phyloP scores from a whole-genome alignment of 352 stramenopile genomes.

The Phytophthora foliorum region DNA sequence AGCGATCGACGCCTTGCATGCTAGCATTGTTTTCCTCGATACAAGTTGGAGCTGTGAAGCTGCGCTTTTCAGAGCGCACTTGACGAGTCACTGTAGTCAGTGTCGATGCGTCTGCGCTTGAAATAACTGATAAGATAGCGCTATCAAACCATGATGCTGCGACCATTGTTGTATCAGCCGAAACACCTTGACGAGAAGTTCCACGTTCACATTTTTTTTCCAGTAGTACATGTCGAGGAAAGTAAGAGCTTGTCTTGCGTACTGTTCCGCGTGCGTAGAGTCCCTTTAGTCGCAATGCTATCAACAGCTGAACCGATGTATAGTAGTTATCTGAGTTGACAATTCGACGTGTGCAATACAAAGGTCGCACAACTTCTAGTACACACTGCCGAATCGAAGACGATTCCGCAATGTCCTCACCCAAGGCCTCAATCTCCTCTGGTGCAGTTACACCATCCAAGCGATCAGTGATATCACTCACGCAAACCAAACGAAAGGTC shows the following conservation, averaged over 20 bases:
- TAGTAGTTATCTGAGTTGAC: slow-evolving; percentile 51
- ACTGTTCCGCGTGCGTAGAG: slow-evolving; percentile 36
- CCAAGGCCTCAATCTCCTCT: not conserved
- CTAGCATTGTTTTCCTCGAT: slow-evolving; percentile 1
- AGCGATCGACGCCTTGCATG: not conserved
- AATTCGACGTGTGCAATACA: slow-evolving; percentile 25
- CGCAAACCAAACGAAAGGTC: slow-evolving; percentile 38
- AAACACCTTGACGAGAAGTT: slow-evolving; percentile 25
- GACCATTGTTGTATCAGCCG: slow-evolving; percentile 15
- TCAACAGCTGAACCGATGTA: slow-evolving; percentile 39
- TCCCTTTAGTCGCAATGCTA: slow-evolving; percentile 23
- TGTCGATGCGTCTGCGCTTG: slow-evolving; percentile 30
- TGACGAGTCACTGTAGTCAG: slow-evolving; percentile 24
- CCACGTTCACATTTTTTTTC: slow-evolving; percentile 12
- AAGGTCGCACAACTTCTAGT: slow-evolving; percentile 31
- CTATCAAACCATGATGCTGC: slow-evolving; percentile 39
- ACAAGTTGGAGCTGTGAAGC: not conserved
- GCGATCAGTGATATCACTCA: slow-evolving; percentile 26
- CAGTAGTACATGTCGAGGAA: slow-evolving; percentile 15
- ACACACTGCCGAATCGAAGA: slow-evolving; percentile 28
- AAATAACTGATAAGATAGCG: slow-evolving; percentile 34
- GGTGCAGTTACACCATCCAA: slow-evolving; percentile 7
- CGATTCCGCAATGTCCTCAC: slow-evolving; percentile 1
- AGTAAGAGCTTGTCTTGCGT: slow-evolving; percentile 9
- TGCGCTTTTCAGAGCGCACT: not conserved